Evolutionary conservation across 2,329 filamentous ascomycete genomes (phyloP), one percentile per base, ranked within the genome.

Genomic region (Colletotrichum australisinense): DNA sequence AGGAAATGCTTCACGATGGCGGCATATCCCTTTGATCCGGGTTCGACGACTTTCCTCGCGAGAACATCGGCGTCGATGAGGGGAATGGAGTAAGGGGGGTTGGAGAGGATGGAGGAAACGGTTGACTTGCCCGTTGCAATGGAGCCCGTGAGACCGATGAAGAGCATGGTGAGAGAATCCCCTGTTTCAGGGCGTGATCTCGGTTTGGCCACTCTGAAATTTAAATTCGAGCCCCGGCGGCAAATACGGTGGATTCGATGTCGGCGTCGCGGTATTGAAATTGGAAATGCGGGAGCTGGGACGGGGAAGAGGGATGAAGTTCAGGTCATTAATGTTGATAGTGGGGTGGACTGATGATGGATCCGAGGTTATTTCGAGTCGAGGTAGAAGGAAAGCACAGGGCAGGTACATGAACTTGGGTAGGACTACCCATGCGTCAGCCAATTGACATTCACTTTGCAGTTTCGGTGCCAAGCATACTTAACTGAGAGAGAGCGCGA

Each of bases 101-200:
- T 88, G 63, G 93, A 91, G 78, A 99, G 93, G 77, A 98, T 89
- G 52, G 89, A 88, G 32, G 97, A 98, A 68, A 98, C 95, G 76
- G 96, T 99, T 58, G 96, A 98, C 89, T 99, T 99, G 82, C 97
- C 97, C 6, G 97, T 99, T 74, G 97, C 97, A 81, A 99, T 98
- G 74, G 95, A 98, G 81, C 97, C 97, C 9, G 97, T 99, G 30
- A 99, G 91, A 70, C 97, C 97, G 78, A 99, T 95, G 79, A 99
- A 92, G 62, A 98, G 90, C 97, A 98, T 98, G 78, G 76, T 65
- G 38, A 52, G 52, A n/a, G 24, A 32, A 35, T 78, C 46, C 30
- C 28, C 62, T 28, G 62, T 52, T 32, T 32, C n/a, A 14, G 12
- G n/a, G 42, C 8, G 9, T 52, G 46, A 49, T 26, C 52, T 32